Evolutionary conservation across 306 rosid genomes (phyloP).

Genomic region (Trifolium repens): DNA sequence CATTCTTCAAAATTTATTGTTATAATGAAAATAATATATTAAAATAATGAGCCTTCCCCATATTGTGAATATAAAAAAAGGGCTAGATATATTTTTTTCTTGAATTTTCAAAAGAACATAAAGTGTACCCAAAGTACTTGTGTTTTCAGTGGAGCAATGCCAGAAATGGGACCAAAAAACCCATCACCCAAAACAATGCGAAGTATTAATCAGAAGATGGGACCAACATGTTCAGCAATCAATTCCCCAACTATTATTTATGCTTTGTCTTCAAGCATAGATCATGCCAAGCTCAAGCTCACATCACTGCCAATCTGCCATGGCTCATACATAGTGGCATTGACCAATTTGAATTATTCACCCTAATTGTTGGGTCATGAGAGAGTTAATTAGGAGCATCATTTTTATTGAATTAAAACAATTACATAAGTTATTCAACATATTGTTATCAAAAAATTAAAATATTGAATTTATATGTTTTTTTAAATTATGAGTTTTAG

Average conservation of each 20-base stretch:
- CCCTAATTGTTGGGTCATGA: too few relatives aligned
- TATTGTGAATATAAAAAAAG: neutral
- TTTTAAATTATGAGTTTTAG: too few relatives aligned
- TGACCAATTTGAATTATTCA: constrained; percentile 14
- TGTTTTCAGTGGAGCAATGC: constrained; percentile 29
- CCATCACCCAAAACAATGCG: constrained; percentile 12
- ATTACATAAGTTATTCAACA: too few relatives aligned
- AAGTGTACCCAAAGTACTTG: constrained; percentile 38
- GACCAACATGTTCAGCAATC: constrained; percentile 41
- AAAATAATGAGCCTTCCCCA: neutral
- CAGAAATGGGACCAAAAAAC: constrained; percentile 33
- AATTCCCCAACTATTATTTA: constrained; percentile 18
- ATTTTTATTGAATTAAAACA: too few relatives aligned
- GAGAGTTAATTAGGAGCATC: too few relatives aligned
- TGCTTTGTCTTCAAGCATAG: constrained; percentile 42
- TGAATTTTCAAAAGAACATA: constrained; percentile 11
- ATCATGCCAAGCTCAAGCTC: constrained; percentile 36
- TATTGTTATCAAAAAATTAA: too few relatives aligned
- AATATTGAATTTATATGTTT: too few relatives aligned
- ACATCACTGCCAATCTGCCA: constrained; percentile 5
- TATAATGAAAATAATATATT: neutral
- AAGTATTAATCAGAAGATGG: constrained; percentile 28
- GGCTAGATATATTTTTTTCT: neutral
- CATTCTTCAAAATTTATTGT: neutral
- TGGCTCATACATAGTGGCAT: neutral